These are phyloP conservation scores for Podospora anserina DNA, from an alignment of 495 filamentous ascomycete genomes.

Conservation along the genomic window DNA sequence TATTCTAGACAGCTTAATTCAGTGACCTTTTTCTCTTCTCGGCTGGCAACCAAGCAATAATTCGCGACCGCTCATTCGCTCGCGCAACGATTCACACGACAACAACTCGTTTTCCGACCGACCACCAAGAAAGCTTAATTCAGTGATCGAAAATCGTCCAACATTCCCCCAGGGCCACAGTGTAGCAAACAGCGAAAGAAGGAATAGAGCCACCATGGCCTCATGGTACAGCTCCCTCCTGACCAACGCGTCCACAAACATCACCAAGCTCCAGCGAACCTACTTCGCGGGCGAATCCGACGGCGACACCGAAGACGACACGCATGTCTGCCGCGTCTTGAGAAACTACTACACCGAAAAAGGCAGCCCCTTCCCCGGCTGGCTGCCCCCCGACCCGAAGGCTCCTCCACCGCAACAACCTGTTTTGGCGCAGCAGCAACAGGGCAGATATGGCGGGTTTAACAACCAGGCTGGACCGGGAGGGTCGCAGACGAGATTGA, in stretches of 20 bases:
- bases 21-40: background rate
- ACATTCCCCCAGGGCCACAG: too few relatives aligned
- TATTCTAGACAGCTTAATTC: background rate
- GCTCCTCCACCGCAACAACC: slow-evolving; percentile 53
- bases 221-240: slow-evolving; percentile 78
- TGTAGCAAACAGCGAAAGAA: too few relatives aligned
- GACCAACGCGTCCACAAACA: slow-evolving; percentile 72
- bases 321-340: slow-evolving; percentile 91
- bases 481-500: slow-evolving; percentile 42
- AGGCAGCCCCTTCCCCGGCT: slow-evolving; percentile 73
- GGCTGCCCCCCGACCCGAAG: slow-evolving; percentile 87
- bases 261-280: slow-evolving; percentile 74
- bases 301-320: slow-evolving; percentile 91
- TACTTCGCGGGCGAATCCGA: slow-evolving; percentile 77
- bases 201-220: slow-evolving; percentile 49
- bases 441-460: slow-evolving; percentile 50
- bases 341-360: slow-evolving; percentile 93
- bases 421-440: slow-evolving; percentile 46
- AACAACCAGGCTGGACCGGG: slow-evolving; percentile 35
- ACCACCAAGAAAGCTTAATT: slow-evolving; percentile 26
- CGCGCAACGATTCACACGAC: background rate
- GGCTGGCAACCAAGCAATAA: background rate
- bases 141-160: background rate
- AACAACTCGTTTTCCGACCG: background rate
- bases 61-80: background rate